Base-by-base conservation (phyloP, 768 basidiomycete genomes). In the Leccinum longicurvipes region DNA sequence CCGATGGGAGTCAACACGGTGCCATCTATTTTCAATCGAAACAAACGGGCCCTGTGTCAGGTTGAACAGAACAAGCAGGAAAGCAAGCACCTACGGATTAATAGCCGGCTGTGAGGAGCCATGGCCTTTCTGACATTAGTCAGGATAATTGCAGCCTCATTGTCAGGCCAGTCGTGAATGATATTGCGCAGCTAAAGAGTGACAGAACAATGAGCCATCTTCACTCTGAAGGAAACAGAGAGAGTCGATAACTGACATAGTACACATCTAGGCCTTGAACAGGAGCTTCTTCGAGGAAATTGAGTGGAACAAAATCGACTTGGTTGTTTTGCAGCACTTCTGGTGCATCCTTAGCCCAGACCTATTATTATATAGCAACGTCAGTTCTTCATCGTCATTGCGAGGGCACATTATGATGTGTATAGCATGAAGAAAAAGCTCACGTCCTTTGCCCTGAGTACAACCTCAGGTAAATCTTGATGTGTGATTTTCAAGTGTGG, bases 121-220 rank as follows among this genome's bases (percentile, higher is more conserved):
- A 75, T 71, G 6, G 67, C 70, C 9, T 50, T 59, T 10, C 60
- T 57, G 9, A 75, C 51, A 42, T 69, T 71, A 25, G 58, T 62
- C 39, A 76, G 51, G 47, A 76, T 73, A 6, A 39, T 59, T 11
- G 67, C 42, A 42, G 66, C 70, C 31, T 74, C 70, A 0, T 64
- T 62, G 32, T 73, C 67, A 7, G 72, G 71, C 75, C 73, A 76
- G 55, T 76, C 65, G 46, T 74, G 74, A 19, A 67, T 61, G 28
- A 69, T 67, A 44, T 67, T 62, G 19, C 66, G 68, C 32, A 68
- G 58, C 67, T n/a, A 36, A 4, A n/a, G 34, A 32, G 15, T 36
- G 34, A 7, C 34, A 36, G 34, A 36, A 36, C 17, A 9, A 36
- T 36, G 34, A 1, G 15, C 8, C 8, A 17, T 36, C 34, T 36